phyloP scores from a whole-genome alignment of 1,284 basidiomycete species.

The Fomitiporia mediterranea region DNA sequence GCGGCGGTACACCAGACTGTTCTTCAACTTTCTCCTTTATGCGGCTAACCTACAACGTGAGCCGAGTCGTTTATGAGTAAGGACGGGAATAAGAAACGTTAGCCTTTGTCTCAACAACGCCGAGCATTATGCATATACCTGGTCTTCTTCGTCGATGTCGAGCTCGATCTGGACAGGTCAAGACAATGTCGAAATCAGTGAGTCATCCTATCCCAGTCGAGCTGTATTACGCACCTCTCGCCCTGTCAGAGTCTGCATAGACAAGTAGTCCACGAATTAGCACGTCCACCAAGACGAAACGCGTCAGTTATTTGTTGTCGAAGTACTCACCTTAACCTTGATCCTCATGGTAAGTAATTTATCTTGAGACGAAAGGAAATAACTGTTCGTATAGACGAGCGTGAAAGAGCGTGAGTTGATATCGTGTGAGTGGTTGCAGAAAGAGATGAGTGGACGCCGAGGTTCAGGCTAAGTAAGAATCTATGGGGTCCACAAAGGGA shows the following conservation, averaged over 20 bases:
- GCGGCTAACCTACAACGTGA: constrained; percentile 66
- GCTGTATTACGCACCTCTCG: constrained; percentile 66
- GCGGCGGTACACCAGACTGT: constrained; percentile 97
- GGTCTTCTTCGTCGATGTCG: constrained; percentile 90
- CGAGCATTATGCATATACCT: constrained; percentile 44
- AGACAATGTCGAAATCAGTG: constrained; percentile 4
- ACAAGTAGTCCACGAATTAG: constrained; percentile 14
- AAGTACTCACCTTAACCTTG: constrained; percentile 69
- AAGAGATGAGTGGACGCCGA: not conserved
- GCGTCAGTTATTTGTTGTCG: too few species aligned
- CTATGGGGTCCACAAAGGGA: not conserved
- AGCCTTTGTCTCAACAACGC: not conserved
- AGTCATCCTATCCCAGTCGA: not conserved
- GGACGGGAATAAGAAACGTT: not conserved
- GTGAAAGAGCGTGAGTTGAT: not conserved
- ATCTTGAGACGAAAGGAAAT: not conserved
- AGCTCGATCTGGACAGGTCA: constrained; percentile 98
- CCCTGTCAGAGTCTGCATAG: constrained; percentile 78
- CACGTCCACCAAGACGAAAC: constrained; percentile 8
- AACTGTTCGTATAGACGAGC: not conserved
- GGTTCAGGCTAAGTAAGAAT: not conserved
- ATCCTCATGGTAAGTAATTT: constrained; percentile 54
- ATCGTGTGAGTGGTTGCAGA: not conserved
- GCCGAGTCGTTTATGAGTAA: not conserved
- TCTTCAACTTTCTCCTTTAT: constrained; percentile 99